Conservation (phyloP, 208 protist species). For the Perkinsela sp. region DNA sequence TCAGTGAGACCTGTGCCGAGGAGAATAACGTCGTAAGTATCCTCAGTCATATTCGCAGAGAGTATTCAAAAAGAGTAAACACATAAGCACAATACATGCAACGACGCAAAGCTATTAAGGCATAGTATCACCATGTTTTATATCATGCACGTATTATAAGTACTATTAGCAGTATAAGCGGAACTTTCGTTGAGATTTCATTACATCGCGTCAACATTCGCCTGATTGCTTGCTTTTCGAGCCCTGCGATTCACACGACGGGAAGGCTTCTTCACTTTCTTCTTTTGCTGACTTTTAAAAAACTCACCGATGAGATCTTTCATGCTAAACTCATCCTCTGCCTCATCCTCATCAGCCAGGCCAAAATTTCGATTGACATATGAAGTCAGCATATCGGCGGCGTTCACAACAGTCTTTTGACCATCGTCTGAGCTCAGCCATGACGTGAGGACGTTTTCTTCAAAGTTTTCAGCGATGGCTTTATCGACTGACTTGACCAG, state of each 20-base stretch:
- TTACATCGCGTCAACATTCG: too few species aligned
- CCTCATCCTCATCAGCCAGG: background rate
- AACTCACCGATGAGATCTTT: background rate
- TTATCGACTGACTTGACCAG: background rate
- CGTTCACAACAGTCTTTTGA: background rate
- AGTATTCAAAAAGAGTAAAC: constrained; percentile 1
- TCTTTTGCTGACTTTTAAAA: background rate
- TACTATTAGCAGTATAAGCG: too few species aligned
- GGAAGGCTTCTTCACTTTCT: background rate
- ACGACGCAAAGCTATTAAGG: too few species aligned
- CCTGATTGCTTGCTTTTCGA: background rate
- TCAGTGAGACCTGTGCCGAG: constrained; percentile 97
- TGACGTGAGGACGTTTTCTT: constrained; percentile 2
- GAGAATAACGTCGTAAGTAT: constrained; percentile 82
- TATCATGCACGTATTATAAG: too few species aligned
- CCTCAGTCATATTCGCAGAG: constrained; percentile 26
- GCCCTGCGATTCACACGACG: background rate
- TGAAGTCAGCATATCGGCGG: background rate
- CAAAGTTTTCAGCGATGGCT: constrained; percentile 1
- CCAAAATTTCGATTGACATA: background rate
- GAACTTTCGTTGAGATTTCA: too few species aligned
- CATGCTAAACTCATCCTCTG: constrained; percentile 1
- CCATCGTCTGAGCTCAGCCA: background rate
- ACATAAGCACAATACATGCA: background rate
- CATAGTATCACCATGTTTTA: too few species aligned